Conservation (phyloP, 1,284 basidiomycete species). For the Heimioporus retisporus region DNA sequence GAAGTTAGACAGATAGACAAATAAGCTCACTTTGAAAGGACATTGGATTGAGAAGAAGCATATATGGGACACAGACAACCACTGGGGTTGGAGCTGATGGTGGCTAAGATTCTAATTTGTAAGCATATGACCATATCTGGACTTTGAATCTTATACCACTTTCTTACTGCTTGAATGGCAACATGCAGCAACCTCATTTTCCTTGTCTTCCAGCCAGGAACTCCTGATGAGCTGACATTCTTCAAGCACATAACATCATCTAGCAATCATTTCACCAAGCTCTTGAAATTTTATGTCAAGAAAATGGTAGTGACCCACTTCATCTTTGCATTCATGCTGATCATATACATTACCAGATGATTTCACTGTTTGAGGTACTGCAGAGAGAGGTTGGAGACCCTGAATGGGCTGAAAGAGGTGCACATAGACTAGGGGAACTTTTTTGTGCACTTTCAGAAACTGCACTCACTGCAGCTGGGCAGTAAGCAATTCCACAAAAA, state of each 20-base stretch:
- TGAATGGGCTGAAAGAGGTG: constrained; percentile 4
- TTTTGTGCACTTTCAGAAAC: neutral
- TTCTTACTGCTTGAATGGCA: too few species aligned
- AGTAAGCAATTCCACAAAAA: too few species aligned
- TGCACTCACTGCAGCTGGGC: neutral
- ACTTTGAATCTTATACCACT: too few species aligned
- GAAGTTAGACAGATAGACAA: too few species aligned
- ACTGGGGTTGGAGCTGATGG: too few species aligned
- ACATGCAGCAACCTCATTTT: too few species aligned
- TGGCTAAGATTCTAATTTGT: too few species aligned
- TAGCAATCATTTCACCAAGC: constrained; percentile 16
- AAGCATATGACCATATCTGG: too few species aligned
- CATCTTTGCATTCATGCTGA: constrained; percentile 21
- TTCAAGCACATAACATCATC: constrained; percentile 20
- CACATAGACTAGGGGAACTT: constrained; percentile 1
- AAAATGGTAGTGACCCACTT: constrained; percentile 21
- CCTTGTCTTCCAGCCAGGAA: too few species aligned
- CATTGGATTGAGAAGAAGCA: too few species aligned
- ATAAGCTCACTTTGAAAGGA: too few species aligned
- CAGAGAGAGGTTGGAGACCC: constrained; percentile 17
- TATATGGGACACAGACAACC: too few species aligned
- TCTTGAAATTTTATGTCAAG: constrained; percentile 10
- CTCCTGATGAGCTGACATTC: constrained; percentile 7
- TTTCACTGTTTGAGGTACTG: constrained; percentile 25
- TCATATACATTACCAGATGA: constrained; percentile 14